Evolutionary conservation across 352 stramenopile species (phyloP), one percentile per base, ranked within the genome.

Genomic region (Phytophthora boehmeriae): DNA sequence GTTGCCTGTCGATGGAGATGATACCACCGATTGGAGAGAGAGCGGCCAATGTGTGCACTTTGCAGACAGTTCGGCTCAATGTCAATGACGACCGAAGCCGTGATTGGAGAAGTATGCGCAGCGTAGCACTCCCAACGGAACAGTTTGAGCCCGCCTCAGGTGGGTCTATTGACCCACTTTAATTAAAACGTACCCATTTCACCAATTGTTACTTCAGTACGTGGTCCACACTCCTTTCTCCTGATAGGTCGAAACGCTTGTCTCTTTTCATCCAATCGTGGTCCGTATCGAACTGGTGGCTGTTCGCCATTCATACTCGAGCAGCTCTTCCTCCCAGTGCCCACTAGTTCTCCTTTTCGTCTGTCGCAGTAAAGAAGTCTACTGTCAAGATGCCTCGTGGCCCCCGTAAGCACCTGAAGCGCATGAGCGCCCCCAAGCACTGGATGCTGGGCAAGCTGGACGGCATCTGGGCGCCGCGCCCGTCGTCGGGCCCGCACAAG

Each of bases 401-500:
- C 79, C 86, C 86, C 67, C 83, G 84, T 82, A 92, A 92, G 70
- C 87, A 94, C 79, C 67, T 96, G 8, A 96, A 94, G 84, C 87
- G 85, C 81, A 86, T 93, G 79, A 86, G 68, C 49, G 84, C 84
- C 59, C 85, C 83, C 56, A 94, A 93, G 81, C 86, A 94, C 86
- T 95, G 86, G 88, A 94, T 94, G 85, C 86, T 94, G 46, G 84
- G 83, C 69, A 95, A 97, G 78, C 81, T 97, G 45, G 89, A 95
- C 73, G 89, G 89, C 63, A 95, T 97, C 62, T 97, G 86, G 87
- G 89, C 90, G 28, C 97, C 97, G 30, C 92, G 96, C 65, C 96
- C 96, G 64, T 98, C 92, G 61, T 84, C 93, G 49, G 97, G 98
- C 75, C 98, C 98, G 69, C 97, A 99, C 95, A 99, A 99, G 88